Evolutionary conservation across 805 yeast genomes (phyloP).

Genomic region (Cyberlindnera maclurae): DNA sequence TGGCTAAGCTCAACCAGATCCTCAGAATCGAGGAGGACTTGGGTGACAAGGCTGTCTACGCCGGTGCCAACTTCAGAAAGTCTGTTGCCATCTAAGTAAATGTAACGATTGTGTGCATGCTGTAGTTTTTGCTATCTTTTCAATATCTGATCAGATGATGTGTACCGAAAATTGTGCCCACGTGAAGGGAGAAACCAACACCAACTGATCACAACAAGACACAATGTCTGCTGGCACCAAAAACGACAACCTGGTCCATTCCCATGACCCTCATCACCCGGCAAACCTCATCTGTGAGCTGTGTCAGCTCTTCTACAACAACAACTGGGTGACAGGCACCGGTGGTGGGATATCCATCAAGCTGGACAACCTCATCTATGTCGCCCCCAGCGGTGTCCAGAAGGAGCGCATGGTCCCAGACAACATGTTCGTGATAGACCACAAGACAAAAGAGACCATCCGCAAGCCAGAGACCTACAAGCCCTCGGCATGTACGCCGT

Average conservation of each 20-base stretch:
- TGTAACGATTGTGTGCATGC: neutral
- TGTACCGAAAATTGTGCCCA: neutral
- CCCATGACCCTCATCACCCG: constrained; percentile 37
- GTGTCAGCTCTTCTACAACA: constrained; percentile 67
- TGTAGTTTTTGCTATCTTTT: too few species aligned
- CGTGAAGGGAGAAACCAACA: neutral
- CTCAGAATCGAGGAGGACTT: constrained; percentile 98
- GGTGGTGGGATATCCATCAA: constrained; percentile 88
- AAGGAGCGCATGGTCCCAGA: constrained; percentile 80
- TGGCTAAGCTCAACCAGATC: constrained; percentile 97
- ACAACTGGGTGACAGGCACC: constrained; percentile 92
- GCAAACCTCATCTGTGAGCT: constrained; percentile 80
- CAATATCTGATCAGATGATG: too few species aligned
- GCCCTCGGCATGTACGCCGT: constrained; percentile 92
- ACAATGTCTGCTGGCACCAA: too few species aligned
- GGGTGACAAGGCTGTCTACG: constrained; percentile 95
- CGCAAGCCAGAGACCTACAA: constrained; percentile 60
- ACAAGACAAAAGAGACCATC: constrained; percentile 43
- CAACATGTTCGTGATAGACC: constrained; percentile 72
- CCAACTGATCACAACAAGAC: too few species aligned
- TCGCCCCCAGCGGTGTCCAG: constrained; percentile 96
- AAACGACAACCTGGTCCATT: constrained; percentile 16
- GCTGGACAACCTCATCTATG: constrained; percentile 48
- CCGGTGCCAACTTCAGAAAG: constrained; percentile 83
- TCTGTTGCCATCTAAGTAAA: constrained; percentile 26